Conservation (phyloP, 306 rosid genomes). For the Malus sieversii region DNA sequence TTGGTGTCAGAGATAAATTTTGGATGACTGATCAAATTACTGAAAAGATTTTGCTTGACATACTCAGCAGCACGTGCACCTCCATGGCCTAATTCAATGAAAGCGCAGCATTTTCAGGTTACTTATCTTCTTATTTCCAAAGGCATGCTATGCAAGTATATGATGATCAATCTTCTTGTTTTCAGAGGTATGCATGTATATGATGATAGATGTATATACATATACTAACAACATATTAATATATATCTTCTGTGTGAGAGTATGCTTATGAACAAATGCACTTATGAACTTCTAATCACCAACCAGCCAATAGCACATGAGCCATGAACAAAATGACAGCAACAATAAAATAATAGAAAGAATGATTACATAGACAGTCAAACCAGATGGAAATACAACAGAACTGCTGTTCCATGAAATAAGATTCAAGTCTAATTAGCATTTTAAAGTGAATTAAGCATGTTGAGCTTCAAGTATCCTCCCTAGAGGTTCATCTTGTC, state of each 20-base stretch:
- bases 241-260: background rate
- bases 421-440: background rate
- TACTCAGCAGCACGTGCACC: conserved; percentile 97
- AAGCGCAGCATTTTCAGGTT: conserved; percentile 10
- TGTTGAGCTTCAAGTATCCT: background rate
- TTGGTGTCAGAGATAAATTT: conserved; percentile 92
- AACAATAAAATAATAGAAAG: background rate
- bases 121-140: background rate
- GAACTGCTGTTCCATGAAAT: background rate
- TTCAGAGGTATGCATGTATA: background rate
- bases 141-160: background rate
- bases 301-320: background rate
- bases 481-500: background rate
- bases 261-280: background rate
- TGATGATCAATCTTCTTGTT: background rate
- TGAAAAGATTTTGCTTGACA: conserved; percentile 86
- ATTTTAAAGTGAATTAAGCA: background rate
- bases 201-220: background rate
- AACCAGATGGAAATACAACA: background rate
- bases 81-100: conserved; percentile 69
- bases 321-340: background rate
- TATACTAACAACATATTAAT: background rate
- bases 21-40: conserved; percentile 86
- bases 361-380: background rate
- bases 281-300: background rate